Conservation (phyloP, 2,329 filamentous ascomycete genomes). For the Penicillium sp. region DNA sequence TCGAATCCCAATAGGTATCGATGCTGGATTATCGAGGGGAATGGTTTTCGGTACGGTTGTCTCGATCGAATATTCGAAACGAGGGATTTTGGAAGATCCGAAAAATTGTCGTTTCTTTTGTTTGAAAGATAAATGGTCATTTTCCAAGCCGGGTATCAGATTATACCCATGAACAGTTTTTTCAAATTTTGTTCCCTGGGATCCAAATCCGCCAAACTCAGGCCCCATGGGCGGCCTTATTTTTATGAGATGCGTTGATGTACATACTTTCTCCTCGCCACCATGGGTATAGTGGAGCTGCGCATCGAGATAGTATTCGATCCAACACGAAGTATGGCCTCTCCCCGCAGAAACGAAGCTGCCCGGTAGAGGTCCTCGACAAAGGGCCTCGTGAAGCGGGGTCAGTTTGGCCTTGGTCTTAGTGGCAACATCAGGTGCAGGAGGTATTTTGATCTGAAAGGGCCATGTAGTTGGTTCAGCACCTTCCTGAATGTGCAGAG, state of each 20-base stretch:
- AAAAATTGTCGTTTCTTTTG: conserved; percentile 5
- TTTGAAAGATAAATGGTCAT: neutral
- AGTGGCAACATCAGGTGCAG: neutral
- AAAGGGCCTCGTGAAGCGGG: neutral
- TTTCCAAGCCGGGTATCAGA: neutral
- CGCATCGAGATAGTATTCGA: conserved; percentile 8
- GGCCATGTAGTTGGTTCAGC: conserved; percentile 1
- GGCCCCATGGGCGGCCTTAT: neutral
- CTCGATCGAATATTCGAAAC: neutral
- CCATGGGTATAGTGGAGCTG: conserved; percentile 2
- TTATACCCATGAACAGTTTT: neutral
- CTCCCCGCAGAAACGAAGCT: neutral
- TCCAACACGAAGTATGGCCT: neutral
- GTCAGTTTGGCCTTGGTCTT: neutral
- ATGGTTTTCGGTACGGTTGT: conserved; percentile 3
- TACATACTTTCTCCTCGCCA: neutral
- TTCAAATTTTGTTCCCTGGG: neutral
- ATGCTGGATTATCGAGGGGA: conserved; percentile 2
- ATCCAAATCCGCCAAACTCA: conserved; percentile 4
- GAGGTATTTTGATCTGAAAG: conserved; percentile 4
- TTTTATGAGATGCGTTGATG: neutral
- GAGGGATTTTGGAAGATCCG: conserved; percentile 3
- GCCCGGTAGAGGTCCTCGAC: conserved; percentile 2
- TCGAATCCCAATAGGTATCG: conserved; percentile 1
- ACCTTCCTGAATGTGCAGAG: neutral